Evolutionary conservation across 352 stramenopile species (phyloP).

Genomic region (Aphanomyces astaci): DNA sequence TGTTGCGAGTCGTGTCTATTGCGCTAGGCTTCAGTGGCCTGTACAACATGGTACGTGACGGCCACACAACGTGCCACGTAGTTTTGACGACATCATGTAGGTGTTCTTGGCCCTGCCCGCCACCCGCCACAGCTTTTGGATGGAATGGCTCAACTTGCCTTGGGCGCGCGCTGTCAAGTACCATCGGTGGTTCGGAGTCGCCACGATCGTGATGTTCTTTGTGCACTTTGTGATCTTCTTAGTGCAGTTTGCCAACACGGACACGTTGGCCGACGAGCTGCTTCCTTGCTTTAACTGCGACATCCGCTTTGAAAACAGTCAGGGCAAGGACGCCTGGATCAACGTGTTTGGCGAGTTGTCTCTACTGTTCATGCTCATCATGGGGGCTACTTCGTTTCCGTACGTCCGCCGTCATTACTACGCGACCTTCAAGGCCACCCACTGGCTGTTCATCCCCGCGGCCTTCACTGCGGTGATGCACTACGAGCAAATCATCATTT

Average conservation of each 20-base stretch:
- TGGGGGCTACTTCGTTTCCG: slow-evolving; percentile 33
- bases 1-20: neutral
- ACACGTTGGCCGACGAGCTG: slow-evolving; percentile 15
- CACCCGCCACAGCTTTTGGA: slow-evolving; percentile 52
- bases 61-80: neutral
- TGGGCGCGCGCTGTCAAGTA: slow-evolving; percentile 51
- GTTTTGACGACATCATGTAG: slow-evolving; percentile 34
- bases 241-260: slow-evolving; percentile 24
- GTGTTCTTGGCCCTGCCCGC: slow-evolving; percentile 49
- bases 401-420: slow-evolving; percentile 36
- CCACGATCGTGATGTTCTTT: slow-evolving; percentile 38
- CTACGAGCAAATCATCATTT: slow-evolving; percentile 40
- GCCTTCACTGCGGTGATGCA: slow-evolving; percentile 37
- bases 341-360: slow-evolving; percentile 40
- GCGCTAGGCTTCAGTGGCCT: slow-evolving; percentile 40
- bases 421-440: slow-evolving; percentile 39
- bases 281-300: slow-evolving; percentile 39
- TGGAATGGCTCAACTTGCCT: slow-evolving; percentile 60
- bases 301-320: slow-evolving; percentile 24
- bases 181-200: slow-evolving; percentile 40
- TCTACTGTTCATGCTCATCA: slow-evolving; percentile 33
- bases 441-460: slow-evolving; percentile 33
- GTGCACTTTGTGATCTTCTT: slow-evolving; percentile 42
- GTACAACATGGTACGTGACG: slow-evolving; percentile 47
- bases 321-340: slow-evolving; percentile 43